phyloP scores from a whole-genome alignment of 2,329 filamentous ascomycete species.

The Stagonosporopsis chrysanthemi region DNA sequence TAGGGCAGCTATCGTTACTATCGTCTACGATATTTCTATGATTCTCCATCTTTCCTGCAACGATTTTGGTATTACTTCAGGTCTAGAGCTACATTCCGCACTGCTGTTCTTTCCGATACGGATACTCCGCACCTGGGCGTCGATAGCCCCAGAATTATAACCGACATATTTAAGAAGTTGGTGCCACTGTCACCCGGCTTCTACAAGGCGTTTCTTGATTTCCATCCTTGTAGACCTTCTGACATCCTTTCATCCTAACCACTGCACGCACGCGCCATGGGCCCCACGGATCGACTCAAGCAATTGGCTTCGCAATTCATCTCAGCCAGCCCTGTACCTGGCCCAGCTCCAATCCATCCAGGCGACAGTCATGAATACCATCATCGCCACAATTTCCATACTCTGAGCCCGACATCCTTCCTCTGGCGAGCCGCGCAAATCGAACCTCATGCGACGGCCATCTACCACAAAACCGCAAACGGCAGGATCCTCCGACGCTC shows the following conservation, averaged over 20 bases:
- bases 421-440: constrained; percentile 85
- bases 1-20: neutral
- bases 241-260: neutral
- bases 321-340: constrained; percentile 39
- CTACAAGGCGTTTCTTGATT: neutral
- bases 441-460: constrained; percentile 80
- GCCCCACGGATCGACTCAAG: constrained; percentile 41
- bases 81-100: constrained; percentile 7
- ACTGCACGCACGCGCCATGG: constrained; percentile 4
- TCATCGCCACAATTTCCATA: constrained; percentile 70
- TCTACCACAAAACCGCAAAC: constrained; percentile 85
- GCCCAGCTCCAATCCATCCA: constrained; percentile 47
- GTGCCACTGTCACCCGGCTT: neutral
- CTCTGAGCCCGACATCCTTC: constrained; percentile 87
- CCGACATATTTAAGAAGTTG: constrained; percentile 18
- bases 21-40: neutral
- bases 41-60: neutral
- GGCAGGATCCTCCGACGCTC: constrained; percentile 74
- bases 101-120: constrained; percentile 8
- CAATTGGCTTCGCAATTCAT: constrained; percentile 50
- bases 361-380: constrained; percentile 51
- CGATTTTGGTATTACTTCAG: neutral
- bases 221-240: neutral
- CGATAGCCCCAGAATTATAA: constrained; percentile 14
- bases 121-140: constrained; percentile 28